phyloP scores from a whole-genome alignment of 176 grass and related monocot species.

The Ensete ventricosum region DNA sequence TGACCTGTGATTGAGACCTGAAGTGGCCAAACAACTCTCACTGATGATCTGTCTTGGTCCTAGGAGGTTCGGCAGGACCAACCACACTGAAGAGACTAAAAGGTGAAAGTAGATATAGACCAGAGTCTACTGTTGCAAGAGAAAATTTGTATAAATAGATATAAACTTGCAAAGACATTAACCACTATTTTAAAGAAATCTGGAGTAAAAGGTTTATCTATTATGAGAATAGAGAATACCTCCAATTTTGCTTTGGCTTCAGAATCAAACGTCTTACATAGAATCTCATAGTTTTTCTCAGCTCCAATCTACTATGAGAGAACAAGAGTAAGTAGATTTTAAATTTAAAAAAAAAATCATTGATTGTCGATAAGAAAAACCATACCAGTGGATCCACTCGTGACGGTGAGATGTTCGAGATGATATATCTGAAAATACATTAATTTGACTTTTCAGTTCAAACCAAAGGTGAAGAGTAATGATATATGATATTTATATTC shows the following conservation, averaged over 20 bases:
- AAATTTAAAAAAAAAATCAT: background rate
- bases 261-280: conserved; percentile 68
- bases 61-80: too few relatives aligned
- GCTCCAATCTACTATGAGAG: conserved; percentile 41
- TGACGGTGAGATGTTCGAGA: conserved; percentile 78
- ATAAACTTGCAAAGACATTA: too few relatives aligned
- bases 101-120: too few relatives aligned
- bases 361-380: background rate
- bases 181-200: too few relatives aligned
- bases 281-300: conserved; percentile 70
- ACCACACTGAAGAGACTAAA: too few relatives aligned
- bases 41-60: too few relatives aligned
- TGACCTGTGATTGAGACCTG: too few relatives aligned
- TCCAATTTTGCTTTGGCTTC: conserved; percentile 72
- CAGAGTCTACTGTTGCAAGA: too few relatives aligned
- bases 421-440: conserved; percentile 41
- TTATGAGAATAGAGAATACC: conserved; percentile 23
- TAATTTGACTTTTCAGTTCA: background rate
- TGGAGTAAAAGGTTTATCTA: background rate
- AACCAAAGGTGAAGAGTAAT: background rate
- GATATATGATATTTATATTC: background rate
- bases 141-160: too few relatives aligned
- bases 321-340: background rate
- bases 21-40: too few relatives aligned
- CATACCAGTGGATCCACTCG: conserved; percentile 60